These are phyloP conservation scores for Wickerhamomyces chaumierensis DNA, from an alignment of 805 yeast genomes.

Conservation along the genomic window DNA sequence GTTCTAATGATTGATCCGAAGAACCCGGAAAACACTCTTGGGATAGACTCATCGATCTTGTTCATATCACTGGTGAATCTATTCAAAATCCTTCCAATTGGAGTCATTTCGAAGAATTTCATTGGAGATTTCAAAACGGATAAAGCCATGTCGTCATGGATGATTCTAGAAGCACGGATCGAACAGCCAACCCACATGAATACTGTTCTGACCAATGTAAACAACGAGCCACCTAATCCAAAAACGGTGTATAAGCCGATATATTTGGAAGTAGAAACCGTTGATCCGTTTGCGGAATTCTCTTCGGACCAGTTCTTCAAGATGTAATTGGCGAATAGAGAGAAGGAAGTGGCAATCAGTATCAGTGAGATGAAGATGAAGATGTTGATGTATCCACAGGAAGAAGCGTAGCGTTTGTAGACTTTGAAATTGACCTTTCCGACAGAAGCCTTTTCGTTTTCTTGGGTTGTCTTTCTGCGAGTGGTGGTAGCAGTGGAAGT, in stretches of 20 bases:
- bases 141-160: conserved; percentile 47
- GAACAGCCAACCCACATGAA: conserved; percentile 42
- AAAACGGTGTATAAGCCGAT: conserved; percentile 44
- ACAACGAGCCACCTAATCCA: conserved; percentile 40
- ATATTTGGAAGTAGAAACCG: conserved; percentile 31
- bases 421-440: conserved; percentile 49
- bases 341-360: conserved; percentile 25
- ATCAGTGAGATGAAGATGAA: conserved; percentile 25
- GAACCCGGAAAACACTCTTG: conserved; percentile 39
- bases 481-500: conserved; percentile 16
- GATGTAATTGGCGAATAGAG: conserved; percentile 44
- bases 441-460: conserved; percentile 39
- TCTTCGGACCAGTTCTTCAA: conserved; percentile 60
- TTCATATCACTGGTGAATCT: conserved; percentile 55
- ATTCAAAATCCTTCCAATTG: conserved; percentile 54
- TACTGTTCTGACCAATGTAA: conserved; percentile 34
- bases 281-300: conserved; percentile 28
- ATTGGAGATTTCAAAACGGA: conserved; percentile 49
- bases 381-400: conserved; percentile 45
- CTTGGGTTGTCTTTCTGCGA: conserved; percentile 31
- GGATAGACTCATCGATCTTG: conserved; percentile 43
- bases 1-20: conserved; percentile 34
- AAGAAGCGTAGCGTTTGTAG: conserved; percentile 42
- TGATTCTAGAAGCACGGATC: conserved; percentile 39
- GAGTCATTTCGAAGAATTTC: conserved; percentile 61